These are phyloP conservation scores for Colletotrichum chlorophyti DNA, from an alignment of 2,329 filamentous ascomycete genomes.

Conservation along the genomic window DNA sequence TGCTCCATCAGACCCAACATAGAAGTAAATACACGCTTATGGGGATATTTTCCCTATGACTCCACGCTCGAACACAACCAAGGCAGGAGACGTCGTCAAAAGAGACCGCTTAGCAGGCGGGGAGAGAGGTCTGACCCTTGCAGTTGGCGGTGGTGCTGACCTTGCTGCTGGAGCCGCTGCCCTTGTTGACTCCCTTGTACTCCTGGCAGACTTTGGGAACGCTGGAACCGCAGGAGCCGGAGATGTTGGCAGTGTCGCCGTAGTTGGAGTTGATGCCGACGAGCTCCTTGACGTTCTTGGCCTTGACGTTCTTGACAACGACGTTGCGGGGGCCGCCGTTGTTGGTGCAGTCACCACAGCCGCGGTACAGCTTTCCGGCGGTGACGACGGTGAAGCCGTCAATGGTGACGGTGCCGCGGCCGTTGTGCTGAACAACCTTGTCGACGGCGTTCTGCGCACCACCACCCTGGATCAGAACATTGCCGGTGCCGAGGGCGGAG, in stretches of 20 bases:
- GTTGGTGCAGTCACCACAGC: slow-evolving; percentile 49
- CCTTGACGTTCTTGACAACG: slow-evolving; percentile 28
- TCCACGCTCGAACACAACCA: slow-evolving; percentile 6
- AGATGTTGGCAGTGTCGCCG: slow-evolving; percentile 34
- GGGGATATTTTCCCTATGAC: not conserved
- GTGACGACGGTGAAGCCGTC: slow-evolving; percentile 45
- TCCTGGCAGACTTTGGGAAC: slow-evolving; percentile 30
- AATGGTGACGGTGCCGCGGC: slow-evolving; percentile 38
- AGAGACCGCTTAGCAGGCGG: slow-evolving; percentile 14
- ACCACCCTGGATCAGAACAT: slow-evolving; percentile 37
- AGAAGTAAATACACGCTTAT: slow-evolving; percentile 19
- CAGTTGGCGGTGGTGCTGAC: slow-evolving; percentile 29
- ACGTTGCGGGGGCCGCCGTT: slow-evolving; percentile 28
- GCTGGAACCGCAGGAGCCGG: slow-evolving; percentile 32
- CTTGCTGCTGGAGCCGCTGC: slow-evolving; percentile 22
- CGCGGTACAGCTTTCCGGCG: slow-evolving; percentile 51
- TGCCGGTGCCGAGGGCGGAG: slow-evolving; percentile 19
- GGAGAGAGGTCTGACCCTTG: slow-evolving; percentile 27
- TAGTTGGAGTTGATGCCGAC: slow-evolving; percentile 50
- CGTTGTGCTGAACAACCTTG: slow-evolving; percentile 44
- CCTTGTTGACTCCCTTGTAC: slow-evolving; percentile 30
- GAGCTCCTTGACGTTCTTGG: slow-evolving; percentile 37
- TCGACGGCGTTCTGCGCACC: slow-evolving; percentile 40
- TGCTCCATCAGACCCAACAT: not conserved
- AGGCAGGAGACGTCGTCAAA: no score